Percentiles rank a stretch among this genome's conserved stretches.
phyloP scores from a whole-genome alignment of 2,329 filamentous ascomycete species.

The Canariomyces notabilis region DNA sequence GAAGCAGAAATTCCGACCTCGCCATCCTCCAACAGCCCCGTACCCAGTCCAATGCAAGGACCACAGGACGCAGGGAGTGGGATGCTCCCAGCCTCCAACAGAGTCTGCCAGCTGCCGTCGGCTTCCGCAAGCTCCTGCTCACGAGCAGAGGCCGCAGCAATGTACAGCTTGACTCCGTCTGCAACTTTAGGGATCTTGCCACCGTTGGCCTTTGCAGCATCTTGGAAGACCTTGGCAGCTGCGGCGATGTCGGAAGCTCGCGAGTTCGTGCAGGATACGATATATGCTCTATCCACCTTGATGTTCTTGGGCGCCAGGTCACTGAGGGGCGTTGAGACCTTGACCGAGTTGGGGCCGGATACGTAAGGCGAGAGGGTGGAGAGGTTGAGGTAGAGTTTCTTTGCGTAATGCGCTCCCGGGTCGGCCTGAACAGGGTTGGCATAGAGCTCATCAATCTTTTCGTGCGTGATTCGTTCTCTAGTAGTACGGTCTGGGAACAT shows the following conservation, averaged over 20 bases:
- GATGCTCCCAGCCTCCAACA: constrained; percentile 74
- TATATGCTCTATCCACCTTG: constrained; percentile 74
- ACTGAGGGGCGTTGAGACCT: constrained; percentile 71
- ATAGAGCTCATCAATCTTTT: constrained; percentile 66
- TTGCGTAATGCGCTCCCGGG: constrained; percentile 73
- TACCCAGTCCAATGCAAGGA: constrained; percentile 68
- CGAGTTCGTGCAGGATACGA: constrained; percentile 87
- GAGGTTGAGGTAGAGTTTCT: constrained; percentile 75
- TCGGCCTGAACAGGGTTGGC: constrained; percentile 65
- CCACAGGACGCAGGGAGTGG: constrained; percentile 70
- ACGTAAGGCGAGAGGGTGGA: constrained; percentile 80
- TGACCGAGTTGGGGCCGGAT: constrained; percentile 85
- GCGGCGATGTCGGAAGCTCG: constrained; percentile 74
- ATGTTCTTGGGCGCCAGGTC: constrained; percentile 72
- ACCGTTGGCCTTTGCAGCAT: constrained; percentile 63
- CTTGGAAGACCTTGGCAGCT: constrained; percentile 79
- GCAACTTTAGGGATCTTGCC: constrained; percentile 66
- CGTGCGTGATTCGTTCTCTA: constrained; percentile 65
- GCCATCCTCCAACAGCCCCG: constrained; percentile 74
- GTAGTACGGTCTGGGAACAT: constrained; percentile 50
- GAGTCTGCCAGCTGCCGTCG: constrained; percentile 76
- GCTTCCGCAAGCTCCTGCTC: constrained; percentile 77
- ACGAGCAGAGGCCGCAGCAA: constrained; percentile 74
- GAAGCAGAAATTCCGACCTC: constrained; percentile 79
- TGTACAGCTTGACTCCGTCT: constrained; percentile 75